phyloP scores from a whole-genome alignment of 805 yeast genomes.

The Cyberlindnera meyerae region DNA sequence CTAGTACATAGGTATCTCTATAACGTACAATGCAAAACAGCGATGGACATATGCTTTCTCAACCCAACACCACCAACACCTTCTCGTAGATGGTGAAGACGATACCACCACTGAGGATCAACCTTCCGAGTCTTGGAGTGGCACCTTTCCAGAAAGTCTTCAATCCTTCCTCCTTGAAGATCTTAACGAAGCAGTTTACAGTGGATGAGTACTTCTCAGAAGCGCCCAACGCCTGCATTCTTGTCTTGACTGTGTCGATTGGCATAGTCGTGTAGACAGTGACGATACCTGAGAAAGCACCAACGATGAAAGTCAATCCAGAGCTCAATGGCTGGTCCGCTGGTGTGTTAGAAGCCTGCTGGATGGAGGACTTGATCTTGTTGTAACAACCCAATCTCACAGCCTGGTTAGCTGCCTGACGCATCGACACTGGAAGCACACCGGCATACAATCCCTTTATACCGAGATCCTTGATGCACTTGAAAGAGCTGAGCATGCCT shows the following conservation, averaged over 20 bases:
- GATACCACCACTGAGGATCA: conserved; percentile 92
- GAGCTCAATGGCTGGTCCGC: conserved; percentile 74
- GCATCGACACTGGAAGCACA: conserved; percentile 83
- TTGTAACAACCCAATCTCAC: conserved; percentile 93
- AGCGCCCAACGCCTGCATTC: conserved; percentile 93
- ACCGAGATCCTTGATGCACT: conserved; percentile 72
- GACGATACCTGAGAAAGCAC: conserved; percentile 84
- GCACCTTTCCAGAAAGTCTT: conserved; percentile 97
- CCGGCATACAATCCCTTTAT: conserved; percentile 83
- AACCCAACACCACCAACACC: conserved; percentile 47
- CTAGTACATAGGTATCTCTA: not conserved
- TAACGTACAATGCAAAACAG: not conserved
- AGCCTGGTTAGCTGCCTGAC: conserved; percentile 95
- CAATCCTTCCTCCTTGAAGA: conserved; percentile 84
- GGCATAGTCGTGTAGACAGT: conserved; percentile 96
- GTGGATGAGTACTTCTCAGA: conserved; percentile 67
- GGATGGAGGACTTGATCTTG: conserved; percentile 74
- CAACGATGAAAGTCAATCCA: conserved; percentile 77
- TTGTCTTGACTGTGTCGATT: conserved; percentile 89
- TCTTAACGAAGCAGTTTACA: conserved; percentile 70
- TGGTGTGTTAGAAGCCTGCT: conserved; percentile 59
- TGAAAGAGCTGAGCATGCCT: conserved; percentile 49
- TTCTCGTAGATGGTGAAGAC: conserved; percentile 95
- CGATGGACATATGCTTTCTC: no score
- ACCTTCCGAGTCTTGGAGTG: conserved; percentile 90